A percentile compares a stretch with the other conserved stretches of the same genome.
phyloP scores from a whole-genome alignment of 805 yeast species.

The Starmerella apis region DNA sequence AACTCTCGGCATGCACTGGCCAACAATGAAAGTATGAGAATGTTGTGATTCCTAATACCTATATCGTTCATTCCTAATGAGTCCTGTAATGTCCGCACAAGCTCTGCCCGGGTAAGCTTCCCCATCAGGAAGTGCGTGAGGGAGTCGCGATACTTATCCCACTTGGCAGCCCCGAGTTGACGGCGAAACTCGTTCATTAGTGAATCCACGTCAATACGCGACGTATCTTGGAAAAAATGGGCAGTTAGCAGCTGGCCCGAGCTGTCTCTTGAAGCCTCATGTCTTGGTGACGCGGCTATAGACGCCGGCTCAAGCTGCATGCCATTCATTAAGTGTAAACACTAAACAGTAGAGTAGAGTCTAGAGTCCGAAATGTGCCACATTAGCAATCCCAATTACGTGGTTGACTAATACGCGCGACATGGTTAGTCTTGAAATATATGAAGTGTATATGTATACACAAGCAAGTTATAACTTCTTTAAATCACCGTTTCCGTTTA shows the following conservation, averaged over 20 bases:
- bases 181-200: constrained; percentile 65
- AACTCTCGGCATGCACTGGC: constrained; percentile 75
- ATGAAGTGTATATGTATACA: no score
- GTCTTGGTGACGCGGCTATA: constrained; percentile 9
- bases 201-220: constrained; percentile 39
- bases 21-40: constrained; percentile 64
- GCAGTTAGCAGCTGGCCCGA: constrained; percentile 9
- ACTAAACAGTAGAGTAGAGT: not conserved
- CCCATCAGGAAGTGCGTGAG: constrained; percentile 55
- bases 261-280: not conserved
- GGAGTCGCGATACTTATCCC: constrained; percentile 80
- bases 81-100: constrained; percentile 48
- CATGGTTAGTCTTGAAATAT: no score
- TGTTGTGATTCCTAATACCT: constrained; percentile 61
- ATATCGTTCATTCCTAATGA: constrained; percentile 38
- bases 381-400: not conserved
- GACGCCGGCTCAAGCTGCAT: constrained; percentile 7
- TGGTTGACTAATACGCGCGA: not conserved
- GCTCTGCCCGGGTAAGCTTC: constrained; percentile 64
- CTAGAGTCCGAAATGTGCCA: not conserved
- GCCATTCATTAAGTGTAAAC: constrained; percentile 8
- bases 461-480: no score
- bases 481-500: no score
- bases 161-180: constrained; percentile 53
- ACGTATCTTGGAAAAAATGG: constrained; percentile 14